Percentiles rank a stretch among this genome's conserved stretches.
These are phyloP conservation scores for Fusarium sp. DNA, from an alignment of 2,329 filamentous ascomycete genomes.

Conservation along the genomic window DNA sequence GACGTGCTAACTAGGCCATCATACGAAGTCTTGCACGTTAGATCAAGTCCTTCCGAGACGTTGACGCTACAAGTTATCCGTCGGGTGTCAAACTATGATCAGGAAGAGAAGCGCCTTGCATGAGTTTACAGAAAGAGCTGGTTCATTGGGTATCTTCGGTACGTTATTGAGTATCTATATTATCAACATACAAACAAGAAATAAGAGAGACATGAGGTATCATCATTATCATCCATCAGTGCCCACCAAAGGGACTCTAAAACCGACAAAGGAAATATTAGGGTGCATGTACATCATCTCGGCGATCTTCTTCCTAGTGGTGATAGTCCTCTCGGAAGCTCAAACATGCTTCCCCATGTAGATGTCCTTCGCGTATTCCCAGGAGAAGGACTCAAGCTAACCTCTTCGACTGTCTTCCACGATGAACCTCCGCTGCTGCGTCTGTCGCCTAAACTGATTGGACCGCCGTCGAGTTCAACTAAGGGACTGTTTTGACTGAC, in stretches of 20 bases:
- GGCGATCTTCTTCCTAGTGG: conserved; percentile 3
- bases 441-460: not conserved
- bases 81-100: no score
- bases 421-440: conserved; percentile 38
- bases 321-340: conserved; percentile 8
- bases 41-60: no score
- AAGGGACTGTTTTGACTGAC: not conserved
- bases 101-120: not conserved
- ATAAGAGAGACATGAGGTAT: conserved; percentile 19
- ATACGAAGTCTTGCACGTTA: no score
- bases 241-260: not conserved
- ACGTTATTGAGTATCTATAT: conserved; percentile 10
- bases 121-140: not conserved
- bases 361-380: not conserved
- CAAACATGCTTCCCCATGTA: conserved; percentile 24
- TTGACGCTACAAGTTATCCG: no score
- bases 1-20: no score
- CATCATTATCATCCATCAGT: conserved; percentile 35
- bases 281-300: not conserved
- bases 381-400: conserved; percentile 30
- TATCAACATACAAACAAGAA: conserved; percentile 13
- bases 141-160: conserved; percentile 31
- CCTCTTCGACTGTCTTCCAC: not conserved
- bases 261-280: not conserved
- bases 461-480: conserved; percentile 9